Conservation (phyloP, 352 stramenopile species). For the Globisporangium middletonii region DNA sequence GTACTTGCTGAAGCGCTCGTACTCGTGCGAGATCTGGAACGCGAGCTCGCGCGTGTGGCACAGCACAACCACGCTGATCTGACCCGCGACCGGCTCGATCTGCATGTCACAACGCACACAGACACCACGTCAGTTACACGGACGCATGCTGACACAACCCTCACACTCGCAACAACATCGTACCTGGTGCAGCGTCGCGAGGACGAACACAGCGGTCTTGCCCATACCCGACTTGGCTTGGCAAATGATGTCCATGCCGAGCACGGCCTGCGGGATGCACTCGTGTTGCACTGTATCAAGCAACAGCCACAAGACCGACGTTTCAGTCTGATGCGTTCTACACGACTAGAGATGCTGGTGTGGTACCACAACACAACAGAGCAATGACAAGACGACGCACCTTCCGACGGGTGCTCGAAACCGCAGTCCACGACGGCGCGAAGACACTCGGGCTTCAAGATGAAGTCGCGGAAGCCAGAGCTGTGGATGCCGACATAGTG, state of each 20-base stretch:
- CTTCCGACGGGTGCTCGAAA: conserved; percentile 99
- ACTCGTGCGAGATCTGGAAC: conserved; percentile 99
- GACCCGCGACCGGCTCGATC: conserved; percentile 85
- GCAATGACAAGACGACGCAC: conserved; percentile 26
- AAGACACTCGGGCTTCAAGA: conserved; percentile 98
- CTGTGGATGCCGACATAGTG: conserved; percentile 99
- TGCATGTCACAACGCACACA: conserved; percentile 14
- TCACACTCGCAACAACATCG: not conserved
- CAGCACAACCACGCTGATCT: conserved; percentile 97
- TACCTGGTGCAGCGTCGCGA: conserved; percentile 99
- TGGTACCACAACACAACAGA: not conserved
- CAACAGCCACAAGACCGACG: conserved; percentile 2
- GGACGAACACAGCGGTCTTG: conserved; percentile 99
- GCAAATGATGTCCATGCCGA: conserved; percentile 99
- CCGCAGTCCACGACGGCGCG: conserved; percentile 98
- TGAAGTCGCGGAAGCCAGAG: conserved; percentile 99
- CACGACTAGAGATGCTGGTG: no score
- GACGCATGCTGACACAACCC: not conserved
- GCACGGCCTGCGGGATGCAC: conserved; percentile 98
- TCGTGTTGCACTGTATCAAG: conserved; percentile 92
- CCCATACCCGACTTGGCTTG: conserved; percentile 99
- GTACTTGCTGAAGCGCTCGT: conserved; percentile 99
- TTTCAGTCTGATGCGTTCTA: not conserved
- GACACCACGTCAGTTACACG: conserved; percentile 2
- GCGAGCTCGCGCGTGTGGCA: conserved; percentile 99